phyloP scores from a whole-genome alignment of 768 basidiomycete species.

The Boletus tylopilopsis region DNA sequence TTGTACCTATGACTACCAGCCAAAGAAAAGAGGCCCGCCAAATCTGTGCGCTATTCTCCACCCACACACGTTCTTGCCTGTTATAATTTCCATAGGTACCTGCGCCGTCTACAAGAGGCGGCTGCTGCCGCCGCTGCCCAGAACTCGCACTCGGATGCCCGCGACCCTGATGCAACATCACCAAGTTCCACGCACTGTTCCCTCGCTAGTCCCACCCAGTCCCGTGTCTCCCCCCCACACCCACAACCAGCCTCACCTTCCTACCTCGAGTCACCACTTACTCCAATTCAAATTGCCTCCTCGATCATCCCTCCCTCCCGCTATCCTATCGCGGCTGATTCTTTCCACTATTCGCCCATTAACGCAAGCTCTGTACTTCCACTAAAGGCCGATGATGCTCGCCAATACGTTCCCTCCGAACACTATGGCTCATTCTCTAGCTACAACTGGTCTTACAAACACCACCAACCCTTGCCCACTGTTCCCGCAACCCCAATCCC shows the following conservation, averaged over 20 bases:
- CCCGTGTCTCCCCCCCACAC: slow-evolving; percentile 43
- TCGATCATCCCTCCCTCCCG: slow-evolving; percentile 54
- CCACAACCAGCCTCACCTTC: slow-evolving; percentile 22
- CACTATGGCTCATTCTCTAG: slow-evolving; percentile 61
- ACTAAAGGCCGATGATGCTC: slow-evolving; percentile 45
- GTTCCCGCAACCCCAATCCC: slow-evolving; percentile 41
- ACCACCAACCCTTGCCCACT: slow-evolving; percentile 48
- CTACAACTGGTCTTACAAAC: slow-evolving; percentile 70
- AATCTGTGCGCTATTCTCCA: slow-evolving; percentile 60
- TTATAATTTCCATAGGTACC: slow-evolving; percentile 46
- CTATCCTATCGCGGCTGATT: slow-evolving; percentile 68
- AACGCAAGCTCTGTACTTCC: slow-evolving; percentile 31
- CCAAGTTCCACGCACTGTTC: slow-evolving; percentile 39
- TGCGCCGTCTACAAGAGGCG: slow-evolving; percentile 74
- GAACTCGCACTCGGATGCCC: slow-evolving; percentile 28
- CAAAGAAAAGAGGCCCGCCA: slow-evolving; percentile 90
- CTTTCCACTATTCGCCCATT: slow-evolving; percentile 52
- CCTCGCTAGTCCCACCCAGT: slow-evolving; percentile 46
- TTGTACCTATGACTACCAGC: slow-evolving; percentile 90
- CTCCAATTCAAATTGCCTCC: slow-evolving; percentile 40
- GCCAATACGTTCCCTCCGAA: slow-evolving; percentile 42
- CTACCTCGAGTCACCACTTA: slow-evolving; percentile 52
- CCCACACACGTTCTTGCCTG: neutral
- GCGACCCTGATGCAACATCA: slow-evolving; percentile 40
- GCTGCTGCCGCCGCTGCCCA: slow-evolving; percentile 51